phyloP scores from a whole-genome alignment of 1,139 yeast genomes.

The Debaryomyces sp. region DNA sequence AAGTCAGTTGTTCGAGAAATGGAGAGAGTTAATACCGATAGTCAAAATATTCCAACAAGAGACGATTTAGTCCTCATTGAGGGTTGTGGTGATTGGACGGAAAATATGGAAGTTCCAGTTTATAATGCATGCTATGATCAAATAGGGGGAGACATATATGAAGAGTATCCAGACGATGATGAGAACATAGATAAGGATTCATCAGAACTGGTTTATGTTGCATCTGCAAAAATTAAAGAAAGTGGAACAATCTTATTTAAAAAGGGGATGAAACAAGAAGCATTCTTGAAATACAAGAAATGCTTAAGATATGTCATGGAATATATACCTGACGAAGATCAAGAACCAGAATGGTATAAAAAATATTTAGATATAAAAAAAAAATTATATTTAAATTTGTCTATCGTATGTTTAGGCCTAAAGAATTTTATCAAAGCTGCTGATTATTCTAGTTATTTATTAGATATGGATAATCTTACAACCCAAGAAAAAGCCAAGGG shows the following conservation, averaged over 20 bases:
- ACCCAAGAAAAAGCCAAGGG: constrained; percentile 61
- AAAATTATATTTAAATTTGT: constrained; percentile 61
- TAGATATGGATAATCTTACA: constrained; percentile 48
- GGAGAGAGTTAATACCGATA: constrained; percentile 52
- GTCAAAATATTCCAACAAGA: constrained; percentile 46
- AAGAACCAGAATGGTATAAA: constrained; percentile 54
- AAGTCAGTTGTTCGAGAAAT: constrained; percentile 70
- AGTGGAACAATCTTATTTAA: constrained; percentile 67
- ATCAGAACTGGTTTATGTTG: constrained; percentile 53
- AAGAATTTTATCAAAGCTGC: constrained; percentile 47
- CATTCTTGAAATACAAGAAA: constrained; percentile 63
- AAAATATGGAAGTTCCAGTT: constrained; percentile 54
- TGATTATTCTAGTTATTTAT: constrained; percentile 55
- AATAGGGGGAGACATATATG: constrained; percentile 70
- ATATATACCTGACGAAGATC: constrained; percentile 68
- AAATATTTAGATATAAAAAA: constrained; percentile 60
- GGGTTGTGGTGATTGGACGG: constrained; percentile 69
- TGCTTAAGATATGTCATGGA: constrained; percentile 70
- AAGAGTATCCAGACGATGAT: constrained; percentile 78
- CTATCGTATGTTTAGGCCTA: constrained; percentile 54
- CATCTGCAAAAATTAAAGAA: constrained; percentile 58
- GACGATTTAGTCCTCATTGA: constrained; percentile 50
- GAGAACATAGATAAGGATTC: constrained; percentile 59
- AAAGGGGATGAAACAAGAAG: constrained; percentile 49
- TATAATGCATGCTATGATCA: constrained; percentile 61